Percentiles rank a stretch among this genome's conserved stretches.
These are phyloP conservation scores for Aspergillus unguis DNA, from an alignment of 2,329 filamentous ascomycete species.

Conservation along the genomic window DNA sequence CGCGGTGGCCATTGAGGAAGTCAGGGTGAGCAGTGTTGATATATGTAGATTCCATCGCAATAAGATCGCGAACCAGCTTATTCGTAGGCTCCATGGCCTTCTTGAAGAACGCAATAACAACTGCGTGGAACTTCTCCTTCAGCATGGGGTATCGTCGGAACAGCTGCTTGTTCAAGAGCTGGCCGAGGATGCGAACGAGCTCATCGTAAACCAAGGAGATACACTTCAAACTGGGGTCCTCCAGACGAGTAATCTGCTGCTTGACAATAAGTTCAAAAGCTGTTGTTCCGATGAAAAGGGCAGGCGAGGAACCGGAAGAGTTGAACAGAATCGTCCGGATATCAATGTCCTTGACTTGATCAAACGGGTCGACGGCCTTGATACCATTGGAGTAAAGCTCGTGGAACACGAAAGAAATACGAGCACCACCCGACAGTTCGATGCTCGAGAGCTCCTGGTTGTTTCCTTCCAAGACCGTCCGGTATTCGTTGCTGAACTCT, in stretches of 20 bases:
- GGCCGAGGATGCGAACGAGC: constrained; percentile 87
- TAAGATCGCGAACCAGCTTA: constrained; percentile 89
- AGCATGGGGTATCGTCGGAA: constrained; percentile 91
- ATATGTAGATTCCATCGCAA: constrained; percentile 94
- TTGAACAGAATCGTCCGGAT: constrained; percentile 98
- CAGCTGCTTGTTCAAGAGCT: constrained; percentile 81
- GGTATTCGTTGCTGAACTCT: constrained; percentile 96
- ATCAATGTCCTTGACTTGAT: constrained; percentile 94
- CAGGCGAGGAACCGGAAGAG: constrained; percentile 96
- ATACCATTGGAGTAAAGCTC: constrained; percentile 96
- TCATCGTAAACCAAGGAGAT: constrained; percentile 97
- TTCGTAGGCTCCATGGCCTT: constrained; percentile 98
- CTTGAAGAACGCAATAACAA: constrained; percentile 94
- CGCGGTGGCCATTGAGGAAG: constrained; percentile 91
- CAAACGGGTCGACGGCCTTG: constrained; percentile 96
- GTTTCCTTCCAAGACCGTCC: constrained; percentile 92
- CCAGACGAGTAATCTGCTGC: constrained; percentile 93
- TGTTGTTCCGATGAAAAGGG: constrained; percentile 93
- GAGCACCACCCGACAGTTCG: constrained; percentile 91
- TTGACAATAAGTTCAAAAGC: constrained; percentile 99
- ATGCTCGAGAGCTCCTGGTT: constrained; percentile 93
- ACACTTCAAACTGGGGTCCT: constrained; percentile 96
- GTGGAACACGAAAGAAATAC: constrained; percentile 99
- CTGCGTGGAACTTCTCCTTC: constrained; percentile 94
- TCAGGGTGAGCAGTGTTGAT: constrained; percentile 98